A percentile compares a stretch with the other conserved stretches of the same genome.
Evolutionary conservation across 495 filamentous ascomycete genomes (phyloP).

Genomic region (Emericellopsis terricola): DNA sequence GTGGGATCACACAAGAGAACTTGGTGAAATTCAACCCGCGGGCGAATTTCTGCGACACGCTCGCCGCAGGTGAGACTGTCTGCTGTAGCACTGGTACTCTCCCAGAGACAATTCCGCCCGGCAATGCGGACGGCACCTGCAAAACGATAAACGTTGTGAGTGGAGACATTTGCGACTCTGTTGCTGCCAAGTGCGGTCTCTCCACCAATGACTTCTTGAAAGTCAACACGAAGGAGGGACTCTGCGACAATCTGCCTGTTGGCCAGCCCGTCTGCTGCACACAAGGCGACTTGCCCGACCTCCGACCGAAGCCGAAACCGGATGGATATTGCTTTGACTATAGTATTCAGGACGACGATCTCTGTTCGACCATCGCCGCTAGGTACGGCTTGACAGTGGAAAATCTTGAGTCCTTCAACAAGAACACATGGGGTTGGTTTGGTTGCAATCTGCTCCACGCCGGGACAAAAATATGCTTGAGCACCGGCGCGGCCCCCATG

Average conservation of each 20-base stretch:
- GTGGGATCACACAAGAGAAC: constrained; percentile 17
- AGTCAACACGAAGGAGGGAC: constrained; percentile 10
- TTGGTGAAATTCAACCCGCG: constrained; percentile 22
- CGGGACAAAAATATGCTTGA: constrained; percentile 19
- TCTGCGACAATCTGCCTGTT: constrained; percentile 15
- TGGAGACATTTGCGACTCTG: constrained; percentile 17
- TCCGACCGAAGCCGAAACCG: constrained; percentile 11
- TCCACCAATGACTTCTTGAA: constrained; percentile 6
- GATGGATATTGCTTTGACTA: constrained; percentile 18
- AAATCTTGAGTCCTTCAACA: constrained; percentile 17
- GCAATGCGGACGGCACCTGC: constrained; percentile 11
- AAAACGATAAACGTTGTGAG: constrained; percentile 5
- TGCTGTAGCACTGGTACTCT: constrained; percentile 20
- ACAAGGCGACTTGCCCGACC: constrained; percentile 11
- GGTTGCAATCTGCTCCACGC: constrained; percentile 16
- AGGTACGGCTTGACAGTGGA: constrained; percentile 10
- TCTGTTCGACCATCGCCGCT: constrained; percentile 7
- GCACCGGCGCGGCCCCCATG: constrained; percentile 17
- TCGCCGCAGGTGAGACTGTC: constrained; percentile 16
- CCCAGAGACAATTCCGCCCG: constrained; percentile 6
- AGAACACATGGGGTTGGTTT: constrained; percentile 26
- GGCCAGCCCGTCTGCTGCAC: constrained; percentile 22
- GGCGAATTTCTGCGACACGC: constrained; percentile 14
- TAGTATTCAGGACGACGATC: constrained; percentile 11
- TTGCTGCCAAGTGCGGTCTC: constrained; percentile 18